Evolutionary conservation across 495 filamentous ascomycete genomes (phyloP).

Genomic region (Aspergillus campestris): DNA sequence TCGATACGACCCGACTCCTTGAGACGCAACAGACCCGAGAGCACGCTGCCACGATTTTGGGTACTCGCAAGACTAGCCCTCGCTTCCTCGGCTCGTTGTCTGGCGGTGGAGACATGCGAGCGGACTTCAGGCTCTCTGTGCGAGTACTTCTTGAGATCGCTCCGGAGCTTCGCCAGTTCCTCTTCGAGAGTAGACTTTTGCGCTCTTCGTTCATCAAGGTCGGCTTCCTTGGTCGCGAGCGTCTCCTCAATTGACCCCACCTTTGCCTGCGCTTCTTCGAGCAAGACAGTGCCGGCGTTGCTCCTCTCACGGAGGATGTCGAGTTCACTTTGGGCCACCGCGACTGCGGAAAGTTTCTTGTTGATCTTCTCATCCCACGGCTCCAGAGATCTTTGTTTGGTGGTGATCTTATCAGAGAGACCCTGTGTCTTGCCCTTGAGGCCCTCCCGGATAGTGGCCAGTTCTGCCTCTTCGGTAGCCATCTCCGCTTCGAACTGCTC

Average conservation of each 20-base stretch:
- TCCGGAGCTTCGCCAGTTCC: slow-evolving; percentile 59
- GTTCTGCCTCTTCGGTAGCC: slow-evolving; percentile 70
- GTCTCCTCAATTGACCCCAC: slow-evolving; percentile 63
- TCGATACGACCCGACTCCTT: slow-evolving; percentile 94
- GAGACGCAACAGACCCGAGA: slow-evolving; percentile 84
- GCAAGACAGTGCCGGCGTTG: slow-evolving; percentile 72
- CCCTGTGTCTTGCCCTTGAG: slow-evolving; percentile 93
- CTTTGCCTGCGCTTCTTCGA: slow-evolving; percentile 78
- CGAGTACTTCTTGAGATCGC: slow-evolving; percentile 60
- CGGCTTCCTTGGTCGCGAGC: slow-evolving; percentile 57
- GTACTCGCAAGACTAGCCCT: slow-evolving; percentile 78
- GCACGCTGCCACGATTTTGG: slow-evolving; percentile 86
- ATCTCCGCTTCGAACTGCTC: slow-evolving; percentile 63
- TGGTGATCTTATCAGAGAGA: slow-evolving; percentile 83
- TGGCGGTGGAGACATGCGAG: slow-evolving; percentile 71
- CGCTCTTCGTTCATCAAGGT: slow-evolving; percentile 66
- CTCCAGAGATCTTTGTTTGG: slow-evolving; percentile 88
- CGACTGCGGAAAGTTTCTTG: slow-evolving; percentile 84
- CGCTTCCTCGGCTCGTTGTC: slow-evolving; percentile 94
- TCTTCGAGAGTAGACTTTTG: slow-evolving; percentile 65
- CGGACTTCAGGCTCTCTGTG: slow-evolving; percentile 73
- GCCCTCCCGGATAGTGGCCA: slow-evolving; percentile 67
- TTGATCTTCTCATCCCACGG: slow-evolving; percentile 97
- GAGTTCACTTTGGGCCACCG: slow-evolving; percentile 88
- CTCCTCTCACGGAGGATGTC: slow-evolving; percentile 82